These are phyloP conservation scores for Lactarius deliciosus DNA, from an alignment of 768 basidiomycete species.

Conservation along the genomic window DNA sequence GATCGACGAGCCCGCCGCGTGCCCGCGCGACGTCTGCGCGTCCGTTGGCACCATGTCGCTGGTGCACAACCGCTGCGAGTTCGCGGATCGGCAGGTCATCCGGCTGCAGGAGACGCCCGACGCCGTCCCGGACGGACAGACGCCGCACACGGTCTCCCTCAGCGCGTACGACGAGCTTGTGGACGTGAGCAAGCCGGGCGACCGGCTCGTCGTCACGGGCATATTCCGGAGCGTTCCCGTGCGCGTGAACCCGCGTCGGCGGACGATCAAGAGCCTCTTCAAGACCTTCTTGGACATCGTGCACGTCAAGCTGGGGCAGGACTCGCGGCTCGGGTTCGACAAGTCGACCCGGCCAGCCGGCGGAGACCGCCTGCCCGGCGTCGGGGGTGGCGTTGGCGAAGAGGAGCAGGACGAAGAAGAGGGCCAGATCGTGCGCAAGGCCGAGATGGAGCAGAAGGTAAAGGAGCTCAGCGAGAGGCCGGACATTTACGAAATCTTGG, in stretches of 20 bases:
- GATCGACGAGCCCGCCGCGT: constrained; percentile 88
- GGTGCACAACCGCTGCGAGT: constrained; percentile 96
- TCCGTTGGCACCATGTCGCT: constrained; percentile 89
- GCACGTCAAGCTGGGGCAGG: constrained; percentile 76
- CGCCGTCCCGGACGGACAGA: constrained; percentile 96
- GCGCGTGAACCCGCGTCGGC: constrained; percentile 88
- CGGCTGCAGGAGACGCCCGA: constrained; percentile 97
- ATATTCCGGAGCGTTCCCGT: constrained; percentile 96
- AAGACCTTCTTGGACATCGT: constrained; percentile 97
- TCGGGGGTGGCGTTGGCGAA: constrained; percentile 66
- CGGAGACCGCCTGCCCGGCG: constrained; percentile 65
- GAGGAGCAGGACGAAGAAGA: constrained; percentile 53
- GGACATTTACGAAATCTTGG: constrained; percentile 84
- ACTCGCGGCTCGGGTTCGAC: constrained; percentile 67
- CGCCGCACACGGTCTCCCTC: constrained; percentile 94
- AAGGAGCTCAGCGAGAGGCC: constrained; percentile 66
- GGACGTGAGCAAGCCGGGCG: constrained; percentile 94
- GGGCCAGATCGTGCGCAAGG: constrained; percentile 45
- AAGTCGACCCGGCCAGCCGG: constrained; percentile 70
- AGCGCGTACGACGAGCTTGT: constrained; percentile 99
- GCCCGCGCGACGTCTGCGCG: constrained; percentile 91
- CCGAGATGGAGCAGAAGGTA: constrained; percentile 79
- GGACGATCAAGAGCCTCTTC: constrained; percentile 93
- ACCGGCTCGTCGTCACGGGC: constrained; percentile 85
- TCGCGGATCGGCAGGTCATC: constrained; percentile 93